Percentiles rank a stretch among this genome's conserved stretches.
phyloP scores from a whole-genome alignment of 345 rosid genomes.

The Eucalyptus camaldulensis region DNA sequence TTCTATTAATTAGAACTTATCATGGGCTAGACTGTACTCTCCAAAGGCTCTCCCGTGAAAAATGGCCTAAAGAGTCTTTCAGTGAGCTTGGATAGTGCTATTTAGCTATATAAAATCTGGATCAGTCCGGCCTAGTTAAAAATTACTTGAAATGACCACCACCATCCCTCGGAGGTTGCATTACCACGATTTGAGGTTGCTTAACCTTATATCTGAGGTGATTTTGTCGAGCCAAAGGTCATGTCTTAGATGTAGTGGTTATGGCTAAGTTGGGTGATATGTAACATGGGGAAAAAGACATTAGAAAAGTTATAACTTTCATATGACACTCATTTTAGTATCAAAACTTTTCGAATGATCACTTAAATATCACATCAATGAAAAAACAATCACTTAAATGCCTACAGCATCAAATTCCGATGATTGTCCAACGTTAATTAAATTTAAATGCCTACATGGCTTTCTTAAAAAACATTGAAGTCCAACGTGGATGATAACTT shows the following conservation, averaged over 20 bases:
- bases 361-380: background rate
- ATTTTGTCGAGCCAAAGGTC: background rate
- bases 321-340: background rate
- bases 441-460: background rate
- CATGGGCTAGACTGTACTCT: background rate
- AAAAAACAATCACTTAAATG: background rate
- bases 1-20: background rate
- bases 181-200: background rate
- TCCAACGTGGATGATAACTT: background rate
- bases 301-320: background rate
- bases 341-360: background rate
- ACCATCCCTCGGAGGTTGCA: background rate
- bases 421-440: background rate
- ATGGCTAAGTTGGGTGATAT: background rate
- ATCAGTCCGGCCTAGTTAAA: no score
- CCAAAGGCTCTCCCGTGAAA: background rate
- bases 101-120: no score
- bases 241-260: background rate
- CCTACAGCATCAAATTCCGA: background rate
- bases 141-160: no score
- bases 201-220: background rate
- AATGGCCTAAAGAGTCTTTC: background rate
- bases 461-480: background rate
- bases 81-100: no score
- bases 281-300: background rate